Conservation (phyloP, 192 early-diverging fungal genomes). For the Allomyces javanicus region DNA sequence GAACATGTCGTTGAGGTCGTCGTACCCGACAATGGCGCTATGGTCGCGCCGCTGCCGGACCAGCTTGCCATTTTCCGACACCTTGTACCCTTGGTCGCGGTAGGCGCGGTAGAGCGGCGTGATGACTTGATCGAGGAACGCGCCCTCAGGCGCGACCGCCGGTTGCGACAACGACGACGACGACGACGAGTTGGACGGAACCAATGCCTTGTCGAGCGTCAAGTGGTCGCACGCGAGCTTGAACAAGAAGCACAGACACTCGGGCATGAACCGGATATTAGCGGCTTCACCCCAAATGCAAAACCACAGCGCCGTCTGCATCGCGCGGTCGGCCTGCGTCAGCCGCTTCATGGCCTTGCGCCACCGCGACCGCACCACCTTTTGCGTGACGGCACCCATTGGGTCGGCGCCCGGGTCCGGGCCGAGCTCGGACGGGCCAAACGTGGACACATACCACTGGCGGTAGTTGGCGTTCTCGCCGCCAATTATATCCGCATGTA, state of each 20-base stretch:
- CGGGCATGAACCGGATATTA: not conserved
- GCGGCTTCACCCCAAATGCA: not conserved
- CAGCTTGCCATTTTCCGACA: slow-evolving; percentile 9
- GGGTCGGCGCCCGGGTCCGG: slow-evolving; percentile 6
- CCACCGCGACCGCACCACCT: slow-evolving; percentile 42
- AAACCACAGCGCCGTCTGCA: slow-evolving; percentile 25
- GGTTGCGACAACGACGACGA: slow-evolving; percentile 22
- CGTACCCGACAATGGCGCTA: not conserved
- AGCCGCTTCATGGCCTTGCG: slow-evolving; percentile 44
- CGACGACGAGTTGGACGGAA: slow-evolving; percentile 21
- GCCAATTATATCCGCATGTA: slow-evolving; percentile 63
- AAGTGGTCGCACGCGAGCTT: slow-evolving; percentile 23
- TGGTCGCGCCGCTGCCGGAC: slow-evolving; percentile 10
- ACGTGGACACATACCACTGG: slow-evolving; percentile 63
- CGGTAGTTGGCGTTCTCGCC: slow-evolving; percentile 64
- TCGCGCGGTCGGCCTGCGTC: slow-evolving; percentile 45
- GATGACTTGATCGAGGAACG: not conserved
- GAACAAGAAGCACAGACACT: not conserved
- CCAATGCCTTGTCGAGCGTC: slow-evolving; percentile 23
- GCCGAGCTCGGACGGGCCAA: slow-evolving; percentile 28
- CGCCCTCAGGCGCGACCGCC: slow-evolving; percentile 37
- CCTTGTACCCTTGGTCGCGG: slow-evolving; percentile 52
- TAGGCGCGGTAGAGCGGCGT: slow-evolving; percentile 21
- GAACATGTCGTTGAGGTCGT: not conserved
- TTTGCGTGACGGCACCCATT: slow-evolving; percentile 16